Evolutionary conservation across 495 filamentous ascomycete species (phyloP), one percentile per base, ranked within the genome.

Genomic region (Halenospora varia): DNA sequence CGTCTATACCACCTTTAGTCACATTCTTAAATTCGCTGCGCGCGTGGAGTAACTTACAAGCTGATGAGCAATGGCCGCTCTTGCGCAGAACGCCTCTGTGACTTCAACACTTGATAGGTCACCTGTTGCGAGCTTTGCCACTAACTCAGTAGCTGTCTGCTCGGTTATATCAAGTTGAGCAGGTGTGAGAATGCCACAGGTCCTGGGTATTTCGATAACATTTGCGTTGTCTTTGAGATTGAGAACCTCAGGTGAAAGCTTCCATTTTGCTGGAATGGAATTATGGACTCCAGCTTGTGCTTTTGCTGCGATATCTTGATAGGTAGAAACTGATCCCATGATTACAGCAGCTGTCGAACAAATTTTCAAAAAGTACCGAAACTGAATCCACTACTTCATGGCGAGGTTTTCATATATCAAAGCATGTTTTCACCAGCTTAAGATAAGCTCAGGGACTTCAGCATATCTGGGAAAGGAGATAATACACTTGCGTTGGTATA

Each of bases 31-130:
- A 9, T 4, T 25, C 6, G 13, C 15, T 9, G 80, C 51, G 88
- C 84, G 6, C 78, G 82, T 3, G 86, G 67, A 59, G 82, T 87
- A 59, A 82, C 79, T 20, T 17, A 73, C 81, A 22, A 84, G 61
- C 63, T 86, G 83, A 15, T 86, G 81, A 13, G 82, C 74, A 22
- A 86, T 71, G 0, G 79, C 76, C 15, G 83, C 80, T 62, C 76
- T 68, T 69, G 80, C 63, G 48, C 63, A 69, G 44, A 69, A 73
- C 0, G 71, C 69, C 0, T 48, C 64, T 1, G 65, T 63, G 20
- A 84, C 75, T 2, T 71, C 69, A n/a, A 71, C 29, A 22, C 74
- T 68, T 3, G 65, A 73, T 23, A 76, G 51, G 19, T 69, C 60
- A 6, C 68, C 62, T n/a, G 41, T 13, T 18, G 20, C 53, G 15